Evolutionary conservation across 108 stramenopile species (phyloP).

Genomic region (Cyclostephanos tholiformis): DNA sequence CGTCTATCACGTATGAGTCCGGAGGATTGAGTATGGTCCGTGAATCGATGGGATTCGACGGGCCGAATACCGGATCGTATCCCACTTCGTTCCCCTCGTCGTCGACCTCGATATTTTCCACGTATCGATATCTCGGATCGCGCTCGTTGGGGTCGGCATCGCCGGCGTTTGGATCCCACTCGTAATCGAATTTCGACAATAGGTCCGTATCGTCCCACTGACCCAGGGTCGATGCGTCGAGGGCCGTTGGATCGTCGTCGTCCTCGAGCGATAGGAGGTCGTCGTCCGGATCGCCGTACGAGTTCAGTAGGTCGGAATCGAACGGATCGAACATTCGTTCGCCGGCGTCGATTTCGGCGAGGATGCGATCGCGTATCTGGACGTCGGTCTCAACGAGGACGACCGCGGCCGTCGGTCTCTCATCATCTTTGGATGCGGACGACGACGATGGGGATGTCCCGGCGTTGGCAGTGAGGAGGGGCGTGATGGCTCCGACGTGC

Average conservation of each 20-base stretch:
- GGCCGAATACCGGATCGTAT: constrained; percentile 77
- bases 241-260: constrained; percentile 69
- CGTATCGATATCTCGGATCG: constrained; percentile 34
- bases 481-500: too few relatives aligned
- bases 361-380: constrained; percentile 34
- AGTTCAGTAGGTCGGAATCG: not conserved
- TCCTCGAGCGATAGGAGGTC: constrained; percentile 28
- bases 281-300: constrained; percentile 36
- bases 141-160: constrained; percentile 63
- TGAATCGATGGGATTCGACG: constrained; percentile 74
- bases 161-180: constrained; percentile 69
- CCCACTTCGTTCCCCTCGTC: constrained; percentile 84
- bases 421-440: too few relatives aligned
- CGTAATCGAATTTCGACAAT: constrained; percentile 71
- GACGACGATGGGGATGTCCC: too few relatives aligned
- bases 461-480: too few relatives aligned
- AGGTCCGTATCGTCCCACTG: constrained; percentile 63
- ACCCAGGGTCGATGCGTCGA: constrained; percentile 67
- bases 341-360: constrained; percentile 30
- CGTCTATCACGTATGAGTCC: constrained; percentile 79
- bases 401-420: too few relatives aligned
- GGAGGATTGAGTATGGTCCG: constrained; percentile 68
- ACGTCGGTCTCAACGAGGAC: constrained; percentile 12
- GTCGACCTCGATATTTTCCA: constrained; percentile 54
- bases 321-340: constrained; percentile 7